Evolutionary conservation across 768 basidiomycete genomes (phyloP).

Genomic region (Leccinum fibrillosum): DNA sequence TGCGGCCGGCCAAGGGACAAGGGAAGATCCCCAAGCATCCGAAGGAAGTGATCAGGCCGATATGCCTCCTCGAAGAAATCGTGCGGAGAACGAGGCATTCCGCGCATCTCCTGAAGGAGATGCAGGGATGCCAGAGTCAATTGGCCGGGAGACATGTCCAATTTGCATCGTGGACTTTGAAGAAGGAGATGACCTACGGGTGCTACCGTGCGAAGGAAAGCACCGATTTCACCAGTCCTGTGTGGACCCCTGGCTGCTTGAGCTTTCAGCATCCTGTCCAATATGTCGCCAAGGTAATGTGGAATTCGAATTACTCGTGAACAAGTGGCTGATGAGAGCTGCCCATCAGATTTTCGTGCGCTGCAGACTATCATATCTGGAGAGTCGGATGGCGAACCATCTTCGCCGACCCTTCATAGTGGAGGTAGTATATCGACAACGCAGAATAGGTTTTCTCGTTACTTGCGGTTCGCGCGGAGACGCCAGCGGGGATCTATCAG

Average conservation of each 20-base stretch:
- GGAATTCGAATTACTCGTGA: not conserved
- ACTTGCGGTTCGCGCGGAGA: constrained; percentile 50
- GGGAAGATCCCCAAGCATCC: not conserved
- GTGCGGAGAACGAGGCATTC: not conserved
- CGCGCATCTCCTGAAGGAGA: constrained; percentile 20
- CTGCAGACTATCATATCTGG: constrained; percentile 54
- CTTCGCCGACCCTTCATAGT: constrained; percentile 11
- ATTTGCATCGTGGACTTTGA: constrained; percentile 95
- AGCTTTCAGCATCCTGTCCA: constrained; percentile 88
- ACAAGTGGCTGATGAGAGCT: not conserved
- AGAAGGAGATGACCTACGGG: constrained; percentile 86
- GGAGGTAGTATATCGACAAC: constrained; percentile 13
- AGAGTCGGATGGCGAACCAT: constrained; percentile 19
- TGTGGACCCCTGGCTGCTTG: constrained; percentile 91
- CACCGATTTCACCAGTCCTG: constrained; percentile 89
- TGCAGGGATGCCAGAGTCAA: constrained; percentile 57
- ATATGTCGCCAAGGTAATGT: constrained; percentile 82
- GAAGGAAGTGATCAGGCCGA: constrained; percentile 8
- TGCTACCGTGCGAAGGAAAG: constrained; percentile 88
- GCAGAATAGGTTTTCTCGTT: constrained; percentile 52
- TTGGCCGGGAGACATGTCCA: constrained; percentile 85
- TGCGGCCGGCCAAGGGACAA: not conserved
- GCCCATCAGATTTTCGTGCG: constrained; percentile 51
- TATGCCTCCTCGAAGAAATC: not conserved
- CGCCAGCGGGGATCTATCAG: constrained; percentile 42